phyloP scores from a whole-genome alignment of 208 protist genomes.

The Wallacemonas rigidus region DNA sequence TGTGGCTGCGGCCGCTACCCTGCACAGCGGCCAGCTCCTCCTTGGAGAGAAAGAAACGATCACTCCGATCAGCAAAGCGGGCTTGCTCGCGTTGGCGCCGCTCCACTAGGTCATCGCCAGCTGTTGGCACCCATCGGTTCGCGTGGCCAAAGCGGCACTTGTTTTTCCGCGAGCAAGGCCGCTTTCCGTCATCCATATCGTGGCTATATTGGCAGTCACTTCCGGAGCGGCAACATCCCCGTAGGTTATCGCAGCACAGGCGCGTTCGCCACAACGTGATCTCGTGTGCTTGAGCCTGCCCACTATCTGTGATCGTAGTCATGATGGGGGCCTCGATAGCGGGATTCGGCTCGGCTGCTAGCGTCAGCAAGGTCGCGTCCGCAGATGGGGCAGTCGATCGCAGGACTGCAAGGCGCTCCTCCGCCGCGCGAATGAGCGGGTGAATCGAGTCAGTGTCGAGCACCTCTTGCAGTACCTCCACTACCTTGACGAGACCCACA shows the following conservation, averaged over 20 bases:
- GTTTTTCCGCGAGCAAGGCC: constrained; percentile 70
- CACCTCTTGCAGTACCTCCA: constrained; percentile 77
- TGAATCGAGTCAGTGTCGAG: constrained; percentile 62
- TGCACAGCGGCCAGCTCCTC: constrained; percentile 17
- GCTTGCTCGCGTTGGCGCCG: not conserved
- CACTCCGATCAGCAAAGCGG: constrained; percentile 1
- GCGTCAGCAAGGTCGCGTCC: not conserved
- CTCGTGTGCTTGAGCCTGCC: constrained; percentile 25
- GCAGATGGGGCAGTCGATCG: not conserved
- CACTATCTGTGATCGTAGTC: not conserved
- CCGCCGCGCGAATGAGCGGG: constrained; percentile 74
- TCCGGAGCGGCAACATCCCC: constrained; percentile 37
- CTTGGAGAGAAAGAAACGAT: constrained; percentile 19
- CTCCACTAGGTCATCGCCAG: constrained; percentile 26
- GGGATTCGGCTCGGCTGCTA: not conserved
- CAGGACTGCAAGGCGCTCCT: constrained; percentile 44
- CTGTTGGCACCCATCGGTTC: constrained; percentile 52
- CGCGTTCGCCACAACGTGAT: constrained; percentile 66
- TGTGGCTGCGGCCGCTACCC: constrained; percentile 23
- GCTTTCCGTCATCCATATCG: constrained; percentile 61
- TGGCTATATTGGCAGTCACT: constrained; percentile 66
- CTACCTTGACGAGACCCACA: constrained; percentile 60
- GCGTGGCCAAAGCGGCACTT: constrained; percentile 60
- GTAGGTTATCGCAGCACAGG: constrained; percentile 72
- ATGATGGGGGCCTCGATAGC: not conserved